Conservation (phyloP, 768 basidiomycete species). For the Hygrophorus russula region DNA sequence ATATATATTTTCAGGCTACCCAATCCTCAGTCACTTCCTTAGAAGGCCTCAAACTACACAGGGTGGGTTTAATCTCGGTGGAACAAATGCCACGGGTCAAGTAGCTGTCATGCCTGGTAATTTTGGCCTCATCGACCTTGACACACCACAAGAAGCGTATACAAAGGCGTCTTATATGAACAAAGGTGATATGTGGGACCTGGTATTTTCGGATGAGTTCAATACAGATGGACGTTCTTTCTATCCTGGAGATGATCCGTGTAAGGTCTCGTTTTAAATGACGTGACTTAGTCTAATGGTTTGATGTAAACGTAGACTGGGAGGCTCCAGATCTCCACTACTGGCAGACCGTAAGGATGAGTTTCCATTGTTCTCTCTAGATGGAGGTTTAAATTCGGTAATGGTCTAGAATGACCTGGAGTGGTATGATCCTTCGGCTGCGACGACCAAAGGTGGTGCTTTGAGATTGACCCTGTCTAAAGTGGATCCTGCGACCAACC, state of each 20-base stretch:
- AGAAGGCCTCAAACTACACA: conserved; percentile 29
- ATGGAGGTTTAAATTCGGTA: conserved; percentile 5
- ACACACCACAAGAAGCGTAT: conserved; percentile 54
- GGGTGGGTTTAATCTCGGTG: conserved; percentile 64
- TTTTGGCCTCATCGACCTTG: conserved; percentile 60
- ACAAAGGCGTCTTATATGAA: conserved; percentile 46
- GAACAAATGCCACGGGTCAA: conserved; percentile 66
- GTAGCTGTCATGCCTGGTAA: conserved; percentile 47
- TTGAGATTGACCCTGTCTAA: conserved; percentile 58
- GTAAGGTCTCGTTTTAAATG: conserved; percentile 7
- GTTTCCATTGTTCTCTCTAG: not conserved
- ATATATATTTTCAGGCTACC: conserved; percentile 27
- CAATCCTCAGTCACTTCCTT: conserved; percentile 35
- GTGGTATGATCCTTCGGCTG: conserved; percentile 65
- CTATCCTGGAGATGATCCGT: conserved; percentile 60
- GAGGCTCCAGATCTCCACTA: conserved; percentile 55
- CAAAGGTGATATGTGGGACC: conserved; percentile 33
- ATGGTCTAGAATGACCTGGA: conserved; percentile 45
- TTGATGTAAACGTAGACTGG: conserved; percentile 18
- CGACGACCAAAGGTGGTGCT: conserved; percentile 60
- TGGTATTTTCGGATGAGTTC: conserved; percentile 81
- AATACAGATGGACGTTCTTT: conserved; percentile 61
- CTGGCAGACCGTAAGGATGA: conserved; percentile 43
- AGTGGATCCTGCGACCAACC: conserved; percentile 30
- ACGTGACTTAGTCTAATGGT: too few relatives aligned